Evolutionary conservation across 192 early-diverging fungal genomes (phyloP).

Genomic region (Haplosporangium gracile): DNA sequence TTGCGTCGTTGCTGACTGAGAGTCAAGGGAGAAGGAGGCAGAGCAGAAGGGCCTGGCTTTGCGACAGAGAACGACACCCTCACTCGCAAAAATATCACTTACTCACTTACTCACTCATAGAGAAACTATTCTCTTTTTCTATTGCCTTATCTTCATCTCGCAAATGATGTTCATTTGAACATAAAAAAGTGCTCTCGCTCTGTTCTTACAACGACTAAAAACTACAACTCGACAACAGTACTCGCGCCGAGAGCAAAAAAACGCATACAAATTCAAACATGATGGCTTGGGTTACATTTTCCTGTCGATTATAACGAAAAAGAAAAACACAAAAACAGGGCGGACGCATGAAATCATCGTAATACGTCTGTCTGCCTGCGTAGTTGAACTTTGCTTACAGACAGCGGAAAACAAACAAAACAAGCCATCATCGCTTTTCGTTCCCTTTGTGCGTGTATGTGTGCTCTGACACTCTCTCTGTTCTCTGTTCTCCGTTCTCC

Average conservation of each 20-base stretch:
- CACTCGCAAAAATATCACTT: background rate
- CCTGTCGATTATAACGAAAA: background rate
- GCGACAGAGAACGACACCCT: background rate
- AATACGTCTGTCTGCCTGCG: background rate
- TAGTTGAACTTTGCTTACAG: background rate
- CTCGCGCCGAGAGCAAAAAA: no score
- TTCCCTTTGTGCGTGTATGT: background rate
- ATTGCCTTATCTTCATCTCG: no score
- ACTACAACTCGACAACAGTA: no score
- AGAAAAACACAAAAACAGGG: background rate
- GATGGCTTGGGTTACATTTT: no score
- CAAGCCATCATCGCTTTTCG: background rate
- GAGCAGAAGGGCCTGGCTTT: background rate
- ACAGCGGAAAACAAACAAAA: background rate
- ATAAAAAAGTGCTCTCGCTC: no score
- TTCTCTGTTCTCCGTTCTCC: background rate
- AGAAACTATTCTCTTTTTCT: background rate
- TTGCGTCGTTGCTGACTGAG: background rate
- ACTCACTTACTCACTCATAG: background rate
- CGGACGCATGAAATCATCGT: background rate
- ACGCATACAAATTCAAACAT: no score
- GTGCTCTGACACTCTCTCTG: background rate
- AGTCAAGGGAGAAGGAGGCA: background rate
- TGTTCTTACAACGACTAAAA: no score
- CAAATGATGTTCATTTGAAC: no score